Conservation (phyloP, 2,329 filamentous ascomycete genomes). For the Talaromyces verruculosus region DNA sequence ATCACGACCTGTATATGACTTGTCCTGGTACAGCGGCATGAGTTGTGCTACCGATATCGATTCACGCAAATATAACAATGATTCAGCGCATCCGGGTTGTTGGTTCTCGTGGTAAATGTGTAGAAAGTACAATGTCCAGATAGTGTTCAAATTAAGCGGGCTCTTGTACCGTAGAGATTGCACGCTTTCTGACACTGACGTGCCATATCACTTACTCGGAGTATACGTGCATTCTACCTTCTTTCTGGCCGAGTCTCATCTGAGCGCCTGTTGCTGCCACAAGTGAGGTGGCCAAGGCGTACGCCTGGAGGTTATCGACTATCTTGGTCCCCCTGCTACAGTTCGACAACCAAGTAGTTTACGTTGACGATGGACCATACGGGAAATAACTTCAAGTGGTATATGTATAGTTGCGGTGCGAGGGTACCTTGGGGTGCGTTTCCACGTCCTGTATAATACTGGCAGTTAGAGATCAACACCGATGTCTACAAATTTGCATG, state of each 20-base stretch:
- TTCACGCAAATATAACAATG: slow-evolving; percentile 52
- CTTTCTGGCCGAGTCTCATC: slow-evolving; percentile 42
- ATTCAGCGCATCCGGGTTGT: slow-evolving; percentile 48
- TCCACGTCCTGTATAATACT: slow-evolving; percentile 24
- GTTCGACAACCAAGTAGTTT: slow-evolving; percentile 39
- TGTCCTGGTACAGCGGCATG: slow-evolving; percentile 49
- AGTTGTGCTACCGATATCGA: slow-evolving; percentile 56
- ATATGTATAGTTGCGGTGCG: slow-evolving; percentile 45
- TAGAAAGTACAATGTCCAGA: slow-evolving; percentile 53
- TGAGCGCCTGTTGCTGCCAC: slow-evolving; percentile 53
- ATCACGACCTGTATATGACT: slow-evolving; percentile 40
- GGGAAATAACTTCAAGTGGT: slow-evolving; percentile 53
- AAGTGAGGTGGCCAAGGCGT: slow-evolving; percentile 48
- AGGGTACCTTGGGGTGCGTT: slow-evolving; percentile 26
- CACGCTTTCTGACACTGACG: slow-evolving; percentile 39
- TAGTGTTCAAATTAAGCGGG: slow-evolving; percentile 40
- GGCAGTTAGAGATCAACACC: not conserved
- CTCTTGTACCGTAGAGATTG: slow-evolving; percentile 31
- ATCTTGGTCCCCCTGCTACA: slow-evolving; percentile 25
- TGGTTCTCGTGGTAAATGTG: slow-evolving; percentile 56
- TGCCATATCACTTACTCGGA: slow-evolving; percentile 34
- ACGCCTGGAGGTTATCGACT: slow-evolving; percentile 32
- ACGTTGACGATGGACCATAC: slow-evolving; percentile 55
- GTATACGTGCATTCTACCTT: slow-evolving; percentile 28
- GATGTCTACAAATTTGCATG: not conserved